Evolutionary conservation across 228 moss, liverwort and hornwort genomes (phyloP).

Genomic region (Sphagnum magellanicum): DNA sequence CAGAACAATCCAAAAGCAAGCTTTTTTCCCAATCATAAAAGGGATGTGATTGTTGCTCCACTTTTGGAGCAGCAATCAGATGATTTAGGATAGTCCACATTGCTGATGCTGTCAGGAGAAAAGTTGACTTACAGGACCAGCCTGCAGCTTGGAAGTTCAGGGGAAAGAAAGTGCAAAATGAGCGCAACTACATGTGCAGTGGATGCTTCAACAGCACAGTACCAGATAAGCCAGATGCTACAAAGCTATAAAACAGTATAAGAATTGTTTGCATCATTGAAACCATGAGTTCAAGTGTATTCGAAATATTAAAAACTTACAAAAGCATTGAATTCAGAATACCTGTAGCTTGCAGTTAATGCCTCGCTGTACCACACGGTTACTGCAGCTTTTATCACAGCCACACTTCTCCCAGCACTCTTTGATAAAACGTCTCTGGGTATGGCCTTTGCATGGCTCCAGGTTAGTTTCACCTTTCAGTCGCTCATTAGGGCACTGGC

Average conservation of each 20-base stretch:
- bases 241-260: too few relatives aligned
- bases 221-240: background rate
- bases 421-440: constrained; percentile 66
- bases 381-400: constrained; percentile 78
- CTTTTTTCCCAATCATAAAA: too few relatives aligned
- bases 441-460: constrained; percentile 70
- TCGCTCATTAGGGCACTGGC: constrained; percentile 27
- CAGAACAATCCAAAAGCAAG: too few relatives aligned
- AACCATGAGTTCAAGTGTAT: background rate
- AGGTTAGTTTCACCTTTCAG: constrained; percentile 6
- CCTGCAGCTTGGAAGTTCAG: too few relatives aligned
- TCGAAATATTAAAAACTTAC: background rate
- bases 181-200: background rate
- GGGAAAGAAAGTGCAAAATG: background rate
- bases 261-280: too few relatives aligned
- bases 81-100: too few relatives aligned
- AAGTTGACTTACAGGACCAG: too few relatives aligned
- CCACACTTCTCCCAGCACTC: constrained; percentile 98
- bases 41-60: too few relatives aligned
- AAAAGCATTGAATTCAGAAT: background rate
- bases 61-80: too few relatives aligned
- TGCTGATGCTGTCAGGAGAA: too few relatives aligned
- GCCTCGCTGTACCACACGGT: constrained; percentile 93
- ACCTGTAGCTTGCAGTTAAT: constrained; percentile 68
- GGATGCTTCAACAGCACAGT: background rate